Conservation (phyloP, 208 protist genomes). For the Crithidia sp. region DNA sequence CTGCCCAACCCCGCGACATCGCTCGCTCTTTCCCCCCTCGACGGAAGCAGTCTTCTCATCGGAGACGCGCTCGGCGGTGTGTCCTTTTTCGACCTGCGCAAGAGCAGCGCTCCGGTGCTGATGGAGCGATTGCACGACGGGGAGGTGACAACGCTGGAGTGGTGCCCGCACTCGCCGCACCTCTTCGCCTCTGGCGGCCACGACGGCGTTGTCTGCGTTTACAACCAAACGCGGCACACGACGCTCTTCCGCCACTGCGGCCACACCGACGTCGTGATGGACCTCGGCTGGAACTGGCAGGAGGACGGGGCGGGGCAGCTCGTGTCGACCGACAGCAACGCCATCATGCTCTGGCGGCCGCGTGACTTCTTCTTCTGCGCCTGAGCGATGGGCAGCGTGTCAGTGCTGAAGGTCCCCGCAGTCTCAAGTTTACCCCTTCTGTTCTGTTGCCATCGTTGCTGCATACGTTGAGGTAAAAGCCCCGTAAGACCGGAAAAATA, state of each 20-base stretch:
- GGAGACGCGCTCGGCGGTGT: constrained; percentile 67
- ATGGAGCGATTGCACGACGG: constrained; percentile 57
- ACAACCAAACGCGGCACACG: constrained; percentile 55
- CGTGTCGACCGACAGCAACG: constrained; percentile 79
- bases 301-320: constrained; percentile 79
- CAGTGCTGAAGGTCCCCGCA: too few relatives aligned
- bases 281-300: constrained; percentile 90
- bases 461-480: too few relatives aligned
- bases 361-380: constrained; percentile 79
- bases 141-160: constrained; percentile 74
- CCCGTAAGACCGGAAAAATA: too few relatives aligned
- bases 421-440: too few relatives aligned
- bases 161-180: constrained; percentile 86
- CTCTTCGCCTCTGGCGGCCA: constrained; percentile 80
- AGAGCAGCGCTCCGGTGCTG: constrained; percentile 48
- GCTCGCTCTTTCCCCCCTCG: constrained; percentile 59
- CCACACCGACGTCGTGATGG: constrained; percentile 84
- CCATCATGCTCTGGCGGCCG: constrained; percentile 89
- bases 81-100: constrained; percentile 71
- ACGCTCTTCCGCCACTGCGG: constrained; percentile 86
- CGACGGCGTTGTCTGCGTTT: constrained; percentile 80
- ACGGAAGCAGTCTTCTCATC: constrained; percentile 60
- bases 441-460: too few relatives aligned
- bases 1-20: constrained; percentile 43
- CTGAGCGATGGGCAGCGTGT: not conserved